Evolutionary conservation across 1,284 basidiomycete species (phyloP).

Genomic region (Ustilago shanxiensis): DNA sequence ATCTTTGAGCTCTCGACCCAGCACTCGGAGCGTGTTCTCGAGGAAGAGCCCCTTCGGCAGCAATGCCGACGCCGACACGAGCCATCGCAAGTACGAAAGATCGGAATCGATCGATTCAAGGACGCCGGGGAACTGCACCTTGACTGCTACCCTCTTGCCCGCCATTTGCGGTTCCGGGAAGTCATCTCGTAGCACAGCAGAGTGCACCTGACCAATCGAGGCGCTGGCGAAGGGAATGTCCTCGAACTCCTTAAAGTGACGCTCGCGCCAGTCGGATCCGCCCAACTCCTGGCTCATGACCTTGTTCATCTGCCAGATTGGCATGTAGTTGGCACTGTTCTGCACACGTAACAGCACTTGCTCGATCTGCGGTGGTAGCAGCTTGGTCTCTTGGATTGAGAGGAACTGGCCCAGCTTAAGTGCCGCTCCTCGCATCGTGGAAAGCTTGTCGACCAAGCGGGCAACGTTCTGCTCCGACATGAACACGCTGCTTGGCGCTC

Average conservation of each 20-base stretch:
- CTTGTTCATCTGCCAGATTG: constrained; percentile 93
- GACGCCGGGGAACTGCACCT: constrained; percentile 96
- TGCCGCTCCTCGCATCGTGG: constrained; percentile 94
- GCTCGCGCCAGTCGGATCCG: constrained; percentile 80
- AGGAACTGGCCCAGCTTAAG: constrained; percentile 97
- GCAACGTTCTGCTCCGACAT: constrained; percentile 78
- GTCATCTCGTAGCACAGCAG: constrained; percentile 75
- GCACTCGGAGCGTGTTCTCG: constrained; percentile 82
- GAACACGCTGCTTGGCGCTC: constrained; percentile 26
- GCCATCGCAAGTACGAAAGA: constrained; percentile 84
- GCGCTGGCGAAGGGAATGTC: constrained; percentile 93
- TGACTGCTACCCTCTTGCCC: constrained; percentile 79
- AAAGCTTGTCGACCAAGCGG: constrained; percentile 89
- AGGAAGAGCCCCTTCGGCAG: constrained; percentile 87
- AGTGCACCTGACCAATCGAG: constrained; percentile 96
- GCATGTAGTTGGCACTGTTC: constrained; percentile 98
- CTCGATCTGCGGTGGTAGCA: constrained; percentile 86
- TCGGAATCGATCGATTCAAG: constrained; percentile 87
- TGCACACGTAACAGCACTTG: constrained; percentile 90
- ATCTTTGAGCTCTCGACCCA: constrained; percentile 90
- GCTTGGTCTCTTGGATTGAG: constrained; percentile 83
- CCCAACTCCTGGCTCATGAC: constrained; percentile 80
- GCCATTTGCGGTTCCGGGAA: constrained; percentile 52
- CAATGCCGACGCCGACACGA: constrained; percentile 83
- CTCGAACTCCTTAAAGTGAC: constrained; percentile 81